These are phyloP conservation scores for Aspergillus floridensis DNA, from an alignment of 2,329 filamentous ascomycete genomes.

Conservation along the genomic window DNA sequence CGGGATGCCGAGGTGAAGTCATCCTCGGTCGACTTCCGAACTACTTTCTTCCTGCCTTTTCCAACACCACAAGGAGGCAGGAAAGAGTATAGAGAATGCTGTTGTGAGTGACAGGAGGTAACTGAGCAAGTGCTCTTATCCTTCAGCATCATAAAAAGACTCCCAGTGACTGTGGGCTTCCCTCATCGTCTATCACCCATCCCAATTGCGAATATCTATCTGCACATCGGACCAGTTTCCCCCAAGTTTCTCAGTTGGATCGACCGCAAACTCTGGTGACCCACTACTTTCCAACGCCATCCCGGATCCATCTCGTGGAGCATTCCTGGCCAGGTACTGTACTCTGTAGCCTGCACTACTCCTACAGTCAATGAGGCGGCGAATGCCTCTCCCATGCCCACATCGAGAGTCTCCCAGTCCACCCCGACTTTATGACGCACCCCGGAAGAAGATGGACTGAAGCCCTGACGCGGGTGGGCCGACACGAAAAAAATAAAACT, in stretches of 20 bases:
- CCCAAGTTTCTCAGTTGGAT: conserved; percentile 6
- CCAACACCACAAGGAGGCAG: background rate
- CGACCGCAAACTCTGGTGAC: conserved; percentile 4
- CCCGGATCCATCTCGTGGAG: background rate
- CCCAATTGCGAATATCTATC: background rate
- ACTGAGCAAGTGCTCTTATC: background rate
- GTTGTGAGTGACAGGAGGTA: background rate
- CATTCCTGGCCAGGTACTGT: conserved; percentile 1
- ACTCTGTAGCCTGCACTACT: background rate
- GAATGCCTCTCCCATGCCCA: background rate
- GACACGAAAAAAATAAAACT: conserved; percentile 1
- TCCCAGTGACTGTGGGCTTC: background rate
- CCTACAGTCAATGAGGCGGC: conserved; percentile 2
- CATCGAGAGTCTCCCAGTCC: background rate
- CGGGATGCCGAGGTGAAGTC: conserved; percentile 4
- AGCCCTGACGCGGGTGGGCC: conserved; percentile 1
- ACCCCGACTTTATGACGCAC: conserved; percentile 10
- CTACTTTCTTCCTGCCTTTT: background rate
- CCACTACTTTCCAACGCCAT: background rate
- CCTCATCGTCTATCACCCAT: background rate
- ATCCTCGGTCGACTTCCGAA: background rate
- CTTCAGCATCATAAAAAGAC: too few relatives aligned
- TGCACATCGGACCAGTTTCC: background rate
- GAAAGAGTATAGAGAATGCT: too few relatives aligned
- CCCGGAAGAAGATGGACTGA: background rate